Conservation (phyloP, 345 rosid genomes). For the Boechera divaricarpa region DNA sequence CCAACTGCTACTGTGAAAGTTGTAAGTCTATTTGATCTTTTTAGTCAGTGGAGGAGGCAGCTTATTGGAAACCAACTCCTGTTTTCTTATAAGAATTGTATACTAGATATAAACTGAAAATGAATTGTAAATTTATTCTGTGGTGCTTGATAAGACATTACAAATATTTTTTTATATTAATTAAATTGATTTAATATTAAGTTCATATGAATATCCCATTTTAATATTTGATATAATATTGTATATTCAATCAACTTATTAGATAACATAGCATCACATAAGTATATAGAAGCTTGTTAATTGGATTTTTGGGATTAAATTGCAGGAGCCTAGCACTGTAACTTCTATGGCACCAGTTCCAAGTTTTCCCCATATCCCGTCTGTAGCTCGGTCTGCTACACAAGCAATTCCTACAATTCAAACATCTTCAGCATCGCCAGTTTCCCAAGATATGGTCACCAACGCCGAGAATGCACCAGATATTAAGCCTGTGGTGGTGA, state of each 20-base stretch:
- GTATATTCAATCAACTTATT: background rate
- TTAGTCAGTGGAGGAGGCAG: slow-evolving; percentile 22
- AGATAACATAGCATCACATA: slow-evolving; percentile 1
- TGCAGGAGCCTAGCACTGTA: slow-evolving; percentile 88
- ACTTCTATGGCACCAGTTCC: slow-evolving; percentile 72
- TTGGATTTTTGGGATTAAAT: slow-evolving; percentile 17
- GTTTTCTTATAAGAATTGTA: slow-evolving; percentile 1
- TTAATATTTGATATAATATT: background rate
- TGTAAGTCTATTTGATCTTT: slow-evolving; percentile 56
- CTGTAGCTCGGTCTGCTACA: slow-evolving; percentile 74
- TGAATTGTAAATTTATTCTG: background rate
- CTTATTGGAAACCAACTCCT: slow-evolving; percentile 13
- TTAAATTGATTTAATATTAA: slow-evolving; percentile 1
- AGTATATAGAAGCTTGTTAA: slow-evolving; percentile 25
- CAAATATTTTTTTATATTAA: background rate
- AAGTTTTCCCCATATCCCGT: slow-evolving; percentile 69
- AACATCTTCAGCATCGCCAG: slow-evolving; percentile 78
- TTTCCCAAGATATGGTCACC: slow-evolving; percentile 76
- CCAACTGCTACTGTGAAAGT: slow-evolving; percentile 90
- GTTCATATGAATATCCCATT: slow-evolving; percentile 21
- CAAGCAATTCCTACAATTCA: slow-evolving; percentile 77
- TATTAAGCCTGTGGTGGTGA: slow-evolving; percentile 79
- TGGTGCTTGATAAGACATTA: slow-evolving; percentile 18
- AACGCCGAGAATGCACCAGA: slow-evolving; percentile 67
- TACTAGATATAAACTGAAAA: background rate